Conservation (phyloP, 352 stramenopile species). For the Peronospora destructor region DNA sequence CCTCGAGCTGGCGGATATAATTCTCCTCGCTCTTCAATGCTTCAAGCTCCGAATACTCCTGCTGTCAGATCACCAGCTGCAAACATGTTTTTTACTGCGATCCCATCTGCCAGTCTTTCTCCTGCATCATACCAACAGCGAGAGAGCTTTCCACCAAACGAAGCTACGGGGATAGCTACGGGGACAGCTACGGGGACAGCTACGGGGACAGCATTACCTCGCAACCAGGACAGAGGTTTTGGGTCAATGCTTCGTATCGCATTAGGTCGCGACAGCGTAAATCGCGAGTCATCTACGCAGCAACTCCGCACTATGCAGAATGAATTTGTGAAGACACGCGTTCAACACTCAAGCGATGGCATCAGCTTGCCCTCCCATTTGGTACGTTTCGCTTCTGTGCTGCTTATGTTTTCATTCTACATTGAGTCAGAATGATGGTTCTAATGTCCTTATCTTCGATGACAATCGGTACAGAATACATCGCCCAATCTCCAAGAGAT, state of each 20-base stretch:
- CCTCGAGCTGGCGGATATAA: slow-evolving; percentile 68
- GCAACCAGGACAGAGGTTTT: slow-evolving; percentile 34
- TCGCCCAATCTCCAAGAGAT: slow-evolving; percentile 15
- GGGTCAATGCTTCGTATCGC: slow-evolving; percentile 67
- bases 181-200: no score
- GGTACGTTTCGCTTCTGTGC: slow-evolving; percentile 18
- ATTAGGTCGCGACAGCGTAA: slow-evolving; percentile 63
- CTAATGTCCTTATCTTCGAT: not conserved
- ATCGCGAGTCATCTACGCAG: slow-evolving; percentile 42
- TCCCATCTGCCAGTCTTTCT: slow-evolving; percentile 46
- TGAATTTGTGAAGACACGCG: slow-evolving; percentile 34
- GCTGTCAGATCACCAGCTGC: slow-evolving; percentile 39
- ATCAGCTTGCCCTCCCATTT: slow-evolving; percentile 3
- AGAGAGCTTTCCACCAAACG: slow-evolving; percentile 47
- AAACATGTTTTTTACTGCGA: slow-evolving; percentile 45
- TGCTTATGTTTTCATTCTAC: not conserved
- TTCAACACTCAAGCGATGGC: slow-evolving; percentile 28
- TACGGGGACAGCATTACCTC: slow-evolving; percentile 7
- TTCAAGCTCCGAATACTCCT: slow-evolving; percentile 70
- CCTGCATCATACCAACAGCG: slow-evolving; percentile 80
- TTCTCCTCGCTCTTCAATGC: slow-evolving; percentile 61
- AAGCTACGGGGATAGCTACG: slow-evolving; percentile 3
- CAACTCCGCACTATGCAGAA: slow-evolving; percentile 16
- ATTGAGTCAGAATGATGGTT: not conserved
- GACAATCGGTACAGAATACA: slow-evolving; percentile 10